Percentiles rank a stretch among this genome's conserved stretches.
Evolutionary conservation across 202 grass and related monocot species (phyloP).

Genomic region (Zizania palustris): DNA sequence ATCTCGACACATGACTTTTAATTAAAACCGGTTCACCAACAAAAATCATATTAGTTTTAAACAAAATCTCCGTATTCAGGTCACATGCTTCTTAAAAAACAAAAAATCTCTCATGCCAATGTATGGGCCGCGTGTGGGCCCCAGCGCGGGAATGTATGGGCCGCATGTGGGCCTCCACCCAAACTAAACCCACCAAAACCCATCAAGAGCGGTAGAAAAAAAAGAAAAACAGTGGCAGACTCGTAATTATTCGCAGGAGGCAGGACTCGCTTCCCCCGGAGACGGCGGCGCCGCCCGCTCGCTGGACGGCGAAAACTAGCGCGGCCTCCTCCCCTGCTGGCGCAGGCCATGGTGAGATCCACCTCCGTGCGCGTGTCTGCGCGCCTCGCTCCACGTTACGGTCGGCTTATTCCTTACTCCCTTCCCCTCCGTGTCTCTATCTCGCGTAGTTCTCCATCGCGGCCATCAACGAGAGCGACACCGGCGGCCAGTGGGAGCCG

Average conservation of each 20-base stretch:
- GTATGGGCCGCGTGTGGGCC: too few species aligned
- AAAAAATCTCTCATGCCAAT: too few species aligned
- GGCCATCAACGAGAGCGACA: constrained; percentile 85
- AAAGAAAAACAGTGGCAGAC: not conserved
- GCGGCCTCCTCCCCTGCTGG: constrained; percentile 8
- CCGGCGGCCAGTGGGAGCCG: constrained; percentile 78
- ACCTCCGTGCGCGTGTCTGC: not conserved
- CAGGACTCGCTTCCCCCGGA: not conserved
- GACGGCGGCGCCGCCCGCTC: constrained; percentile 29
- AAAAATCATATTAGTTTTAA: too few species aligned
- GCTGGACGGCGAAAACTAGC: constrained; percentile 25
- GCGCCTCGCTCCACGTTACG: constrained; percentile 13
- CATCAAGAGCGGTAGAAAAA: not conserved
- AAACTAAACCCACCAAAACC: too few species aligned
- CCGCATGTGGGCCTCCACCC: too few species aligned
- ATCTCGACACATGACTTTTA: too few species aligned
- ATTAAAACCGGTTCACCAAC: too few species aligned
- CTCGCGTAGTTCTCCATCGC: constrained; percentile 86
- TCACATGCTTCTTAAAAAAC: too few species aligned
- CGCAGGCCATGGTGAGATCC: constrained; percentile 58
- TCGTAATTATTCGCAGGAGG: constrained; percentile 7
- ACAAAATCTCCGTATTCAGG: too few species aligned
- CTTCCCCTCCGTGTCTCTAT: not conserved
- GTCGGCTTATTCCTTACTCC: constrained; percentile 26
- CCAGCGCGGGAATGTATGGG: too few species aligned